Base-by-base conservation (phyloP, 306 rosid genomes). In the Clitoria ternatea region DNA sequence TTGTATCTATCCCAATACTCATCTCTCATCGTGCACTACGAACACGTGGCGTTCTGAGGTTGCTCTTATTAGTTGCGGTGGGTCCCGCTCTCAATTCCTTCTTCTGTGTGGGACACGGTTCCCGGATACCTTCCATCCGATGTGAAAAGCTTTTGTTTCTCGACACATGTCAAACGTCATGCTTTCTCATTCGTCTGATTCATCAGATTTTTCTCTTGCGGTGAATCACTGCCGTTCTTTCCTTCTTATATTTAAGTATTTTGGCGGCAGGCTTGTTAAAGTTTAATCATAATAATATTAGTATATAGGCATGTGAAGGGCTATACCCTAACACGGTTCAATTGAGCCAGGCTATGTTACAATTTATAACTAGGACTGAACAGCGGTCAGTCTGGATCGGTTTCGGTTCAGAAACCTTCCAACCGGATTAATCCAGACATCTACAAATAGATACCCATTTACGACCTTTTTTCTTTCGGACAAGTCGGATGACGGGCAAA, bases 31-130 rank as follows among this genome's bases (percentile, higher is more conserved):
- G 50, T 66, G 78, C 83, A 45, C 53, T 19, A 54, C 48, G 24
- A 55, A 70, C 90, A 87, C 85, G 81, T 82, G 90, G 75, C 82
- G 20, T 65, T 17, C n/a, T 66, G 6, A 53, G 6, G 56, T 32
- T 54, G 29, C 47, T 62, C 69, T 44, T 59, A 70, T 44, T 59
- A 70, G 33, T 76, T 62, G 37, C 26, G 15, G 33, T 74, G 86
- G 83, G 88, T 42, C 91, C 89, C 77, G 4, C 61, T 7, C 29
- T 7, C 3, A 76, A 17, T 18, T 19, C 24, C 15, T 32, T 67
- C 42, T 55, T 45, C 18, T n/a, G 6, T 23, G 72, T 2, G 64
- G 64, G 87, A 76, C 27, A 71, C 81, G 19, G 2, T n/a, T 9
- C 20, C 8, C 36, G 12, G 22, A 24, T 52, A 53, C 82, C 22